These are phyloP conservation scores for Aspergillus melleus DNA, from an alignment of 2,329 filamentous ascomycete genomes.

Conservation along the genomic window DNA sequence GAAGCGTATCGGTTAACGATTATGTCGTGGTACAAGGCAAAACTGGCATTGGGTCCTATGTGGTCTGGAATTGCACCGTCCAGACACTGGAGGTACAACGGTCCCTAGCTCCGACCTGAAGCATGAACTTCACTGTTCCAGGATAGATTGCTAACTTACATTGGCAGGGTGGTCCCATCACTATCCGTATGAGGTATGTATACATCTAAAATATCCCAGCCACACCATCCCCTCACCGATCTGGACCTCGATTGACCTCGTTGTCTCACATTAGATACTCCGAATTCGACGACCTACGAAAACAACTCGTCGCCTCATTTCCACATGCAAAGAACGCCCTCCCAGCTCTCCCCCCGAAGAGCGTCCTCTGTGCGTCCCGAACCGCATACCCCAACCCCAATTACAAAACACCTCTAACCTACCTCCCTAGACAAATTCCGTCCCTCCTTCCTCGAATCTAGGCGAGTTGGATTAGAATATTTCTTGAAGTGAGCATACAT, in stretches of 20 bases:
- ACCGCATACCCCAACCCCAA: not conserved
- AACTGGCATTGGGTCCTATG: conserved; percentile 76
- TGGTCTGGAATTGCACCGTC: conserved; percentile 89
- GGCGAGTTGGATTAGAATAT: conserved; percentile 80
- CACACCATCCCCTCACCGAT: not conserved
- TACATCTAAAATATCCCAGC: not conserved
- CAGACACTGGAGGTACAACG: conserved; percentile 74
- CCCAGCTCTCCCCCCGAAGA: conserved; percentile 88
- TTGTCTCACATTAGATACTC: conserved; percentile 64
- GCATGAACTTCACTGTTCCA: not conserved
- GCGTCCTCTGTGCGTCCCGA: conserved; percentile 68
- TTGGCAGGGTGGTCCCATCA: conserved; percentile 56
- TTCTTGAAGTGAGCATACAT: conserved; percentile 76
- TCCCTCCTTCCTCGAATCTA: conserved; percentile 79
- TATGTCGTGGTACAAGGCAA: conserved; percentile 62
- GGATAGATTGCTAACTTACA: conserved; percentile 12
- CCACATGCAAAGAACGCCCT: conserved; percentile 82
- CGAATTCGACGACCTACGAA: conserved; percentile 83
- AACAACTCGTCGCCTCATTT: conserved; percentile 74
- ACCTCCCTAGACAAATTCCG: conserved; percentile 62
- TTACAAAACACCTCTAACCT: conserved; percentile 10
- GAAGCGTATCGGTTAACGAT: conserved; percentile 61
- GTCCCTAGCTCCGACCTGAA: not conserved
- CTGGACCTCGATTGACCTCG: conserved; percentile 17
- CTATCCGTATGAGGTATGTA: conserved; percentile 58